Evolutionary conservation across 495 filamentous ascomycete genomes (phyloP), one percentile per base, ranked within the genome.

Genomic region (Daldinia caldariorum): DNA sequence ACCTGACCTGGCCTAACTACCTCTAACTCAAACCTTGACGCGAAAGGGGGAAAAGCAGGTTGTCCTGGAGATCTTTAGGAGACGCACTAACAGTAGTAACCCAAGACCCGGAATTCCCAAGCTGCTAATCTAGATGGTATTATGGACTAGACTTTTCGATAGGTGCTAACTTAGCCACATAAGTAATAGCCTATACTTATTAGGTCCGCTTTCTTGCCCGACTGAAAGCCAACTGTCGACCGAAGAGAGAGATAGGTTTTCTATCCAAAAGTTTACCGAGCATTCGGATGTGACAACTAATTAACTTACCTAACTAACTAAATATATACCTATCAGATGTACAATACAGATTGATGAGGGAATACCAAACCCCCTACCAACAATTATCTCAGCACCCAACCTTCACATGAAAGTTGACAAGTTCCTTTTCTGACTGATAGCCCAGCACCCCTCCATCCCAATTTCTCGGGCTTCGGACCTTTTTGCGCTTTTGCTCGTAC

Each of bases 221-320:
- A 66, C 61, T 64, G 69, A 62, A 31, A 32, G 12, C 51, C 34
- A 66, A 69, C 65, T 31, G 65, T 68, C 56, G 65, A 57, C 70
- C 70, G 56, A 51, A 72, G 26, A 26, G 26, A 60, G 59, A 61
- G 50, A 72, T 26, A 39, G 13, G 26, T n/a, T 16, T 14, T 53
- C 31, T 53, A 34, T 56, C 67, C 56, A 49, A 54, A 55, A 56
- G 63, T 55, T 60, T 71, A 67, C 69, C 69, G 69, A 63, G 45
- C 22, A 41, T 26, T 63, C 56, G 61, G 65, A 62, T 34, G 63
- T 1, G 43, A 47, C 43, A 47, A 22, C 43, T 47, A 47, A 47
- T 20, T 47, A 35, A 35, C 34, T 26, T 26, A 35, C 34, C 3
- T 26, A 26, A 26, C 34, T 35, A 35, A 35, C 34, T 35, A 3